Conservation (phyloP, 176 grass and related monocot species). For the Bromus sterilis region DNA sequence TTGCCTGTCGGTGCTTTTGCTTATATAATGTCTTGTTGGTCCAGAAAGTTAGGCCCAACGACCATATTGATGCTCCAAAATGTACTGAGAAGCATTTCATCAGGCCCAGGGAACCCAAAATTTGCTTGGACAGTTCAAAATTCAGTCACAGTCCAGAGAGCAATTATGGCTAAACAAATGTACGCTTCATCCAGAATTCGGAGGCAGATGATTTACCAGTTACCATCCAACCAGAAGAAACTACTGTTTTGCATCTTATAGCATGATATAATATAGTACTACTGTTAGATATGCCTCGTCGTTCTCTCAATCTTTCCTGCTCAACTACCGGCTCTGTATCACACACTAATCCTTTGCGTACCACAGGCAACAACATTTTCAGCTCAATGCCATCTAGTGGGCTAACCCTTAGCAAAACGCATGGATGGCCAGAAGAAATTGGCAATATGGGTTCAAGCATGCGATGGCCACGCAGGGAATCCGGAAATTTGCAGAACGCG, state of each 20-base stretch:
- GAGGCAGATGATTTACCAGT: neutral
- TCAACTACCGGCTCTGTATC: neutral
- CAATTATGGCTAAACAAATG: neutral
- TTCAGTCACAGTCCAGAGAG: neutral
- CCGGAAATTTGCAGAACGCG: neutral
- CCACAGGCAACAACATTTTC: neutral
- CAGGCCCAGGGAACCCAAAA: no score
- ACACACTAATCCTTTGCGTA: neutral
- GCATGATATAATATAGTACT: neutral
- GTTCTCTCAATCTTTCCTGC: neutral
- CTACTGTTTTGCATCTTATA: neutral
- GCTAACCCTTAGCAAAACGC: neutral
- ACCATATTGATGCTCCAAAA: no score
- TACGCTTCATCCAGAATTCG: neutral
- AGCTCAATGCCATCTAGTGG: neutral
- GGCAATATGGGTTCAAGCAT: neutral
- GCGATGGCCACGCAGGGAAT: neutral
- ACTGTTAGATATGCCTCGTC: neutral
- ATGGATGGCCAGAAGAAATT: neutral
- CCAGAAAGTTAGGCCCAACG: no score
- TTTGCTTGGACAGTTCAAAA: no score
- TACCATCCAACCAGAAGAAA: neutral
- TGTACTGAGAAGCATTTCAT: no score
- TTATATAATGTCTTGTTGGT: no score
- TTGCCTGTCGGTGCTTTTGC: no score